phyloP scores from a whole-genome alignment of 2,329 filamentous ascomycete species.

The Coniochaeta sp. region DNA sequence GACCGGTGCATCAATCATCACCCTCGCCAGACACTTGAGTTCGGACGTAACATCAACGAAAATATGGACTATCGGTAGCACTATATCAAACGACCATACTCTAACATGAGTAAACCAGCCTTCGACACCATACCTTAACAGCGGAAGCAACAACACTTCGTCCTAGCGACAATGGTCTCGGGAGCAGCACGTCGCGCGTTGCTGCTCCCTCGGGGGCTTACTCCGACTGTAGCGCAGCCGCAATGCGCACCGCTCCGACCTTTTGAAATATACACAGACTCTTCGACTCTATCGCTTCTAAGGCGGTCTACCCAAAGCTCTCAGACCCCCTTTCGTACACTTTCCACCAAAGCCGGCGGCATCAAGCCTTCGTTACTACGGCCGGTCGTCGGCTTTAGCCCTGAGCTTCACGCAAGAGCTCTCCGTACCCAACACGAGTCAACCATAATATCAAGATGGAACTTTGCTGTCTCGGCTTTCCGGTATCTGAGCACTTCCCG shows the following conservation, averaged over 20 bases:
- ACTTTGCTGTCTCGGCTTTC: background rate
- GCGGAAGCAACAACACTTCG: conserved; percentile 3
- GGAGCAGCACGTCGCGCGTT: conserved; percentile 35
- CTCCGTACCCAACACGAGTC: background rate
- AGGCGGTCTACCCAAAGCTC: background rate
- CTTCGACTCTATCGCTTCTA: background rate
- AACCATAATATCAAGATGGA: background rate
- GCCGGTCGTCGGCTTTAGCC: background rate
- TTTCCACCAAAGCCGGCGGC: background rate
- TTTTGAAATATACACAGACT: conserved; percentile 11
- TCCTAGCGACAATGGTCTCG: conserved; percentile 36
- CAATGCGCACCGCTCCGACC: conserved; percentile 26
- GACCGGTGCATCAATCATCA: background rate
- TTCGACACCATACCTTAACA: conserved; percentile 11
- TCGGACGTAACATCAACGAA: background rate
- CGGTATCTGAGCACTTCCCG: background rate
- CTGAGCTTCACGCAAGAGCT: background rate
- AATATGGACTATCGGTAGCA: background rate
- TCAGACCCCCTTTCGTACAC: background rate
- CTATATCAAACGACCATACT: background rate
- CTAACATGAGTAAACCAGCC: conserved; percentile 1
- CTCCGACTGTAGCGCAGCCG: conserved; percentile 1
- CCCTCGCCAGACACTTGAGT: background rate
- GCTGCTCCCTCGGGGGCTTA: conserved; percentile 30
- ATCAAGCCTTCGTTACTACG: background rate